These are phyloP conservation scores for Simmondsia chinensis DNA, from an alignment of 148 eudicot species.

Conservation along the genomic window DNA sequence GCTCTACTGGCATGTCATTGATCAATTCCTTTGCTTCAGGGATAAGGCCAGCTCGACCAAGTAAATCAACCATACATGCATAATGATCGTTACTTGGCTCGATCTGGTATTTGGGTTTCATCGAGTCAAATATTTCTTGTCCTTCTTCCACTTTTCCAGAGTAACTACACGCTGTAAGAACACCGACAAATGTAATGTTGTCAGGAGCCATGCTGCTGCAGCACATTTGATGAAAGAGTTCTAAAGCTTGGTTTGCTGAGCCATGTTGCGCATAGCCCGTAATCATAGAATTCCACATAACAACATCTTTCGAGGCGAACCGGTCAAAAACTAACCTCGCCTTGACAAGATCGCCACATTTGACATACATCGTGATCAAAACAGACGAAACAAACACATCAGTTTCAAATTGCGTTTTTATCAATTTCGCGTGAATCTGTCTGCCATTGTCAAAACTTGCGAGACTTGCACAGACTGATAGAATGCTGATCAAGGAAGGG, in stretches of 20 bases:
- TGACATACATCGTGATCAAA: constrained; percentile 35
- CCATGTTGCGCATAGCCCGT: constrained; percentile 36
- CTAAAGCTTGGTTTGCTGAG: constrained; percentile 23
- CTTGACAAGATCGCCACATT: constrained; percentile 42
- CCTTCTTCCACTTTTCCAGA: constrained; percentile 42
- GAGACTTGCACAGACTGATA: constrained; percentile 34
- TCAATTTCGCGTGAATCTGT: constrained; percentile 34
- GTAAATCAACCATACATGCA: constrained; percentile 51
- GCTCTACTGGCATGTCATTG: constrained; percentile 24
- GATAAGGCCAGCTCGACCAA: constrained; percentile 43
- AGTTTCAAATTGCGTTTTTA: constrained; percentile 22
- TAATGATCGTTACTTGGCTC: constrained; percentile 32
- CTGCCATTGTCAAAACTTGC: constrained; percentile 41
- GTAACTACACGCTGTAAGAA: constrained; percentile 42
- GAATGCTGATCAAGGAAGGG: constrained; percentile 33
- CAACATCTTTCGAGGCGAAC: constrained; percentile 28
- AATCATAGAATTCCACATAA: constrained; percentile 49
- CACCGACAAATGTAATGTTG: constrained; percentile 40
- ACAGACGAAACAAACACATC: constrained; percentile 38
- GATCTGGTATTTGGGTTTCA: constrained; percentile 28
- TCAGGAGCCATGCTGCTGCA: constrained; percentile 19
- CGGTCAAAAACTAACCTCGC: constrained; percentile 29
- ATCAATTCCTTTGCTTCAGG: constrained; percentile 37
- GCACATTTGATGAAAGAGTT: constrained; percentile 24
- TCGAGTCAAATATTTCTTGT: constrained; percentile 25